Percentiles rank a stretch among this genome's conserved stretches.
Conservation (phyloP, 768 basidiomycete genomes). For the Leucocoprinus sp. region DNA sequence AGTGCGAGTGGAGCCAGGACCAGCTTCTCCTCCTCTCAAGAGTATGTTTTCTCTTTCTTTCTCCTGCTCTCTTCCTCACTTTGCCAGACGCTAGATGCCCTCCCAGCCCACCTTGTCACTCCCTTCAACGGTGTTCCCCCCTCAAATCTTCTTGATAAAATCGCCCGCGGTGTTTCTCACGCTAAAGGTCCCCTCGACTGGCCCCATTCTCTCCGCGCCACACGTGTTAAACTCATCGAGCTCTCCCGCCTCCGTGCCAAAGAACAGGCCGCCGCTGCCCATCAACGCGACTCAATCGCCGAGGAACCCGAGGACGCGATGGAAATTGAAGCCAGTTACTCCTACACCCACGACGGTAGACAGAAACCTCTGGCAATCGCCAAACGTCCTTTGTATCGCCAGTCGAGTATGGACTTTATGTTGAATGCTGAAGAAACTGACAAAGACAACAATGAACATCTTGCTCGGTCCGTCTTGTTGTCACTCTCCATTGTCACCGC, state of each 20-base stretch:
- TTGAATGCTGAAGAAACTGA: conserved; percentile 36
- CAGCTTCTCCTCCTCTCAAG: conserved; percentile 59
- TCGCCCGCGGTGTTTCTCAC: conserved; percentile 67
- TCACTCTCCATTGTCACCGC: conserved; percentile 3
- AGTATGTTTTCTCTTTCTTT: conserved; percentile 31
- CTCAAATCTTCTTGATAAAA: conserved; percentile 79
- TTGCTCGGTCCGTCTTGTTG: conserved; percentile 46
- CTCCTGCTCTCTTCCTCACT: conserved; percentile 12
- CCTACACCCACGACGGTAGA: conserved; percentile 20
- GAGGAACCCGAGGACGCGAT: conserved; percentile 43
- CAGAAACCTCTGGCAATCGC: conserved; percentile 19
- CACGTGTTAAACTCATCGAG: conserved; percentile 76
- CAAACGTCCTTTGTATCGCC: conserved; percentile 60
- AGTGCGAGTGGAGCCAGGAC: conserved; percentile 69
- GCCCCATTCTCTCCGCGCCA: conserved; percentile 77
- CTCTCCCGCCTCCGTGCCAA: conserved; percentile 61
- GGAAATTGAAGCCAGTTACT: conserved; percentile 21
- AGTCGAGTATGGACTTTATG: conserved; percentile 87
- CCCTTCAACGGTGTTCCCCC: conserved; percentile 85
- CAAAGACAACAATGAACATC: conserved; percentile 42
- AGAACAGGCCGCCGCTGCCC: conserved; percentile 31
- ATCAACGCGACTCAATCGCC: conserved; percentile 32
- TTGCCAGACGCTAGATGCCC: conserved; percentile 68
- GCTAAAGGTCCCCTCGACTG: conserved; percentile 73
- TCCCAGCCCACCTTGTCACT: conserved; percentile 77